These are phyloP conservation scores for Yueomyces sinensis DNA, from an alignment of 805 yeast genomes.

Conservation along the genomic window DNA sequence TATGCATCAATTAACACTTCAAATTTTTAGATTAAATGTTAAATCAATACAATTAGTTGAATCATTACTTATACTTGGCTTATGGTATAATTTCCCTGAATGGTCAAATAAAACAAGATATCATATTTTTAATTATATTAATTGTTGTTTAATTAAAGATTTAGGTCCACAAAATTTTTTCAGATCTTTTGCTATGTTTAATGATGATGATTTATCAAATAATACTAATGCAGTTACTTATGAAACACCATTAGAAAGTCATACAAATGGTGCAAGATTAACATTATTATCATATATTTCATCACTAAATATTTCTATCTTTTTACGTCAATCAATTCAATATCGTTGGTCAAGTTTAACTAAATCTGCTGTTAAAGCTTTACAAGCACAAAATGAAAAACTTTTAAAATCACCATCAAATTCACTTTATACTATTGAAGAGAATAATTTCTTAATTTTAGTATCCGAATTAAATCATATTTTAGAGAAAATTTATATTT, in stretches of 20 bases:
- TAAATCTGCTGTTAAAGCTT: conserved; percentile 10
- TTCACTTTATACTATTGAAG: conserved; percentile 12
- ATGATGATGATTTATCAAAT: conserved; percentile 9
- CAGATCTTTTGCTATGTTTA: conserved; percentile 25
- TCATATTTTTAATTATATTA: conserved; percentile 52
- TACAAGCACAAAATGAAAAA: conserved; percentile 1
- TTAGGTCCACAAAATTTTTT: conserved; percentile 50
- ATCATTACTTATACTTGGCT: conserved; percentile 42
- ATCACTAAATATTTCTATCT: conserved; percentile 50
- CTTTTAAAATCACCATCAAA: conserved; percentile 1
- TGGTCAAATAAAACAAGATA: conserved; percentile 67
- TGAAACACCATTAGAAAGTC: conserved; percentile 12
- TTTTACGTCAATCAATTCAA: conserved; percentile 48
- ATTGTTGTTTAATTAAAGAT: conserved; percentile 61
- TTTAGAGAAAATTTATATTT: conserved; percentile 47
- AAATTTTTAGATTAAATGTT: conserved; percentile 54
- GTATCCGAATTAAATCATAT: conserved; percentile 46
- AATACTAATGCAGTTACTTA: conserved; percentile 6
- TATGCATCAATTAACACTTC: conserved; percentile 37
- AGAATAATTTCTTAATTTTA: conserved; percentile 36
- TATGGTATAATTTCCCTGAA: conserved; percentile 82
- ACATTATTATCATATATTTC: conserved; percentile 43
- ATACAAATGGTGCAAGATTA: conserved; percentile 13
- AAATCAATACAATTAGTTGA: conserved; percentile 59
- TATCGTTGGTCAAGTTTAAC: conserved; percentile 40